phyloP scores from a whole-genome alignment of 441 rosid genomes.

The Pelargonium citronellum region DNA sequence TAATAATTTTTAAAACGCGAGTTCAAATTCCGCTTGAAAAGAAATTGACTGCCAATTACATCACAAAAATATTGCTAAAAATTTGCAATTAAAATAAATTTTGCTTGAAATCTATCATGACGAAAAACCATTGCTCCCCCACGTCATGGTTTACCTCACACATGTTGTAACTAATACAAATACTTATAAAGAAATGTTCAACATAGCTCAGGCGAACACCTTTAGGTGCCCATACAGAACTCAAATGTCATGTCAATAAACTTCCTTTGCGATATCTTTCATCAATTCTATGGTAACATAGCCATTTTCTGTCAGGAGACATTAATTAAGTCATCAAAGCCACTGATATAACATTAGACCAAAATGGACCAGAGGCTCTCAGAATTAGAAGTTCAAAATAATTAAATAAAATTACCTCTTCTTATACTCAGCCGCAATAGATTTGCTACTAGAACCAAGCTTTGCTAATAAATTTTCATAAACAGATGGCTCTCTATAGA shows the following conservation, averaged over 20 bases:
- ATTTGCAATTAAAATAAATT: background rate
- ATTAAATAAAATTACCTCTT: constrained; percentile 39
- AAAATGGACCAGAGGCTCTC: background rate
- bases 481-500: constrained; percentile 37
- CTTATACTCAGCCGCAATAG: constrained; percentile 40
- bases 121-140: background rate
- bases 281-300: no score
- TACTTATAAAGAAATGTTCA: background rate
- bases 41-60: background rate
- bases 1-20: background rate
- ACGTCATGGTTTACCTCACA: background rate
- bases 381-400: background rate
- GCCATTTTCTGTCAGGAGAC: no score
- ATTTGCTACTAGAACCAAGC: constrained; percentile 39
- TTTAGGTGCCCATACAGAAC: background rate
- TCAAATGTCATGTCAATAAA: no score
- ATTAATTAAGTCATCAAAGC: background rate
- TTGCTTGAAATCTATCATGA: background rate
- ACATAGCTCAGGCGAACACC: background rate
- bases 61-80: background rate
- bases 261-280: no score
- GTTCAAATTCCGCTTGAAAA: background rate
- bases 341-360: background rate
- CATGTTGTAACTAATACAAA: background rate
- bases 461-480: constrained; percentile 43